Conservation (phyloP, 768 basidiomycete species). For the Tubosaeta sp. region DNA sequence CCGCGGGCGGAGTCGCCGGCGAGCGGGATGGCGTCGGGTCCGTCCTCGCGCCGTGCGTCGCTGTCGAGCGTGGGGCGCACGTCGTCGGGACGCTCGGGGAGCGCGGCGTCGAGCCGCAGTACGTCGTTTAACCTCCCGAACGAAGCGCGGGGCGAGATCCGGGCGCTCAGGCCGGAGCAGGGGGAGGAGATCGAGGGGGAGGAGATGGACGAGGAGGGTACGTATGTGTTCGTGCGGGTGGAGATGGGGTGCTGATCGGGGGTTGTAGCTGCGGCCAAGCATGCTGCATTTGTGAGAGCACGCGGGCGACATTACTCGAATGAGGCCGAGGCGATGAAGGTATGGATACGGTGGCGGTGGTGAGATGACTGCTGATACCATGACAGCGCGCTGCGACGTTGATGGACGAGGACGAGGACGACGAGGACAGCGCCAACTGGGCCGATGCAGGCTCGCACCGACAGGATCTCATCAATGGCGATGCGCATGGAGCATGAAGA, state of each 20-base stretch:
- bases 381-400: conserved; percentile 59
- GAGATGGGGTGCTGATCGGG: neutral
- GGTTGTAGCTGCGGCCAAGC: conserved; percentile 68
- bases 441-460: neutral
- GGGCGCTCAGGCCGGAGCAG: conserved; percentile 37
- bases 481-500: conserved; percentile 15
- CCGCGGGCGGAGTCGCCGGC: conserved; percentile 52
- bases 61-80: conserved; percentile 59
- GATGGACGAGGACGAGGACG: conserved; percentile 58
- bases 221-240: conserved; percentile 1
- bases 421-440: no score
- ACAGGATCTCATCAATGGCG: conserved; percentile 18
- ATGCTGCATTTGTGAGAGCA: conserved; percentile 75
- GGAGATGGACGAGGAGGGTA: conserved; percentile 88
- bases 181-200: conserved; percentile 65
- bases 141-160: conserved; percentile 60
- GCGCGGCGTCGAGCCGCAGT: conserved; percentile 67
- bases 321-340: conserved; percentile 93
- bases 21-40: conserved; percentile 57
- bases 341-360: conserved; percentile 23
- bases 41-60: conserved; percentile 72
- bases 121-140: conserved; percentile 79
- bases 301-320: conserved; percentile 86
- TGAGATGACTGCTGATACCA: neutral
- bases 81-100: conserved; percentile 56